Evolutionary conservation across 495 filamentous ascomycete species (phyloP).

Genomic region (Aspergillus haitiensis): DNA sequence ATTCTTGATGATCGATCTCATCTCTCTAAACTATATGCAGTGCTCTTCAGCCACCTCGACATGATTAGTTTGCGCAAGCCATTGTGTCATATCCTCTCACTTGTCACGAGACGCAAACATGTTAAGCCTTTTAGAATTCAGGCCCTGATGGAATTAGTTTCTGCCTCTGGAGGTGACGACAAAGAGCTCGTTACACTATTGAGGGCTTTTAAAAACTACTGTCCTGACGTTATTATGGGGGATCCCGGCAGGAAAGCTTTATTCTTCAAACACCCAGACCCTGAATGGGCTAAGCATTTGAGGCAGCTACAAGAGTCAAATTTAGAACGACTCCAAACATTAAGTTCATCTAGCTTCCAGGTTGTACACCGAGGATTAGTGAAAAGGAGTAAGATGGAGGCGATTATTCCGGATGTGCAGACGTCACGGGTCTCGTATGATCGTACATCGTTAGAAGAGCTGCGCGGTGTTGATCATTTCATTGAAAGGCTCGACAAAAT

Average conservation of each 20-base stretch:
- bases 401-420: constrained; percentile 66
- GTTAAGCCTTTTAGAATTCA: constrained; percentile 86
- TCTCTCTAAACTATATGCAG: constrained; percentile 69
- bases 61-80: constrained; percentile 59
- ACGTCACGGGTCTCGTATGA: constrained; percentile 62
- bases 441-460: constrained; percentile 67
- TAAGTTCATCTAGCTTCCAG: constrained; percentile 41
- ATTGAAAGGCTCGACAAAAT: constrained; percentile 75
- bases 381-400: constrained; percentile 49
- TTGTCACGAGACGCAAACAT: constrained; percentile 82
- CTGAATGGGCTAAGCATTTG: constrained; percentile 72
- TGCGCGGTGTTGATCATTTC: constrained; percentile 70
- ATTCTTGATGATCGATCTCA: constrained; percentile 63
- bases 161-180: constrained; percentile 56
- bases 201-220: constrained; percentile 83
- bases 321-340: constrained; percentile 31
- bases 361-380: constrained; percentile 45
- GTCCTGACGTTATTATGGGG: constrained; percentile 83
- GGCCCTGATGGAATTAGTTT: constrained; percentile 62
- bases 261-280: constrained; percentile 67
- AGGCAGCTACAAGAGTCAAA: constrained; percentile 64
- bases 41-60: constrained; percentile 82
- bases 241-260: constrained; percentile 46
- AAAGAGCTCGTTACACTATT: constrained; percentile 76
- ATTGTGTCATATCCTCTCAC: constrained; percentile 79